Conservation (phyloP, 2,329 filamentous ascomycete species). For the Aspergillus calidoustus region DNA sequence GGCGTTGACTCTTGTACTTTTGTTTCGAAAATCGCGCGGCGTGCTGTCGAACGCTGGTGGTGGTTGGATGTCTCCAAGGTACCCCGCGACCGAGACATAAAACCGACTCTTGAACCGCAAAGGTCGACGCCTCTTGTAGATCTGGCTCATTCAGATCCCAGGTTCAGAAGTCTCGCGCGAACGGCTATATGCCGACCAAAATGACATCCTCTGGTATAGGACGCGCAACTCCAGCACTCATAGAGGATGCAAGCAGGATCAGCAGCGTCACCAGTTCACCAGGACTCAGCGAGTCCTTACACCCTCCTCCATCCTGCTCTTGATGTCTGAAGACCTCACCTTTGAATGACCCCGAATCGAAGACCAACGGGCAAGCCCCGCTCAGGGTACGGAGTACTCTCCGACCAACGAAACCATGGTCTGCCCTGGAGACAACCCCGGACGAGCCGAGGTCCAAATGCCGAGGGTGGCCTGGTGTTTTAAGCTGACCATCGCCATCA, state of each 20-base stretch:
- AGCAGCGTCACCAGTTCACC: too few relatives aligned
- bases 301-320: not conserved
- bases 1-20: not conserved
- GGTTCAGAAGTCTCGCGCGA: not conserved
- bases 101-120: not conserved
- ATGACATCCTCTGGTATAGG: not conserved
- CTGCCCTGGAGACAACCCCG: not conserved
- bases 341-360: not conserved
- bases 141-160: too few relatives aligned
- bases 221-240: too few relatives aligned
- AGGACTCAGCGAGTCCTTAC: too few relatives aligned
- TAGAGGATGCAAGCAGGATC: too few relatives aligned
- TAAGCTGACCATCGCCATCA: not conserved
- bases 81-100: not conserved
- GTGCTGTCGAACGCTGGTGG: not conserved
- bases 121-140: not conserved
- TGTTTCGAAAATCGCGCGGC: not conserved
- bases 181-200: not conserved
- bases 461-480: not conserved
- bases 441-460: constrained; percentile 11
- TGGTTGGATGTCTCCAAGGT: not conserved
- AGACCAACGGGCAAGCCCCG: not conserved
- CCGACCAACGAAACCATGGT: not conserved
- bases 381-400: not conserved
- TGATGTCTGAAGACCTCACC: not conserved